These are phyloP conservation scores for Colletotrichum zoysiae DNA, from an alignment of 2,329 filamentous ascomycete species.

Conservation along the genomic window DNA sequence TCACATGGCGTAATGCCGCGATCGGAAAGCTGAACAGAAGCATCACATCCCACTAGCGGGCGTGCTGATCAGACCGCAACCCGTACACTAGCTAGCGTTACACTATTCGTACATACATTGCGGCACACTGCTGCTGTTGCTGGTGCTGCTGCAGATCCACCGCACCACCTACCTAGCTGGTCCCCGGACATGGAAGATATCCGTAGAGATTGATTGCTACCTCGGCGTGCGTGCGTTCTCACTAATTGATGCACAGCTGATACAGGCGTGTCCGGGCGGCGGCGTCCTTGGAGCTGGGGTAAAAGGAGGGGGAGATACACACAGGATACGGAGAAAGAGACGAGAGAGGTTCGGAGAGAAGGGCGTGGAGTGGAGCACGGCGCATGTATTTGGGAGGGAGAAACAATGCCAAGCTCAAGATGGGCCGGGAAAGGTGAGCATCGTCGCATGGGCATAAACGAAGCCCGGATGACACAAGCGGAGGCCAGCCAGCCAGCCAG, in stretches of 20 bases:
- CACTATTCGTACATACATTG: not conserved
- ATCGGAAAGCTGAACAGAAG: constrained; percentile 21
- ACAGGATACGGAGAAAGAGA: not conserved
- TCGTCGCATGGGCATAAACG: not conserved
- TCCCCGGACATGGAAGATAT: constrained; percentile 2
- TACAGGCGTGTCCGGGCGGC: not conserved
- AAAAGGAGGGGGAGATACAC: not conserved
- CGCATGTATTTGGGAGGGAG: not conserved
- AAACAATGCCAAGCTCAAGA: constrained; percentile 25
- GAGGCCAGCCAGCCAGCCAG: constrained; percentile 2
- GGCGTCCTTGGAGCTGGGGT: constrained; percentile 16
- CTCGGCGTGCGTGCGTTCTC: not conserved
- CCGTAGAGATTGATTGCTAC: constrained; percentile 5
- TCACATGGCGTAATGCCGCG: constrained; percentile 26
- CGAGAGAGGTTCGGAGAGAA: not conserved
- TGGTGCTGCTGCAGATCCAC: constrained; percentile 15
- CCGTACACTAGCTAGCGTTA: not conserved
- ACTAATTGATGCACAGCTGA: not conserved
- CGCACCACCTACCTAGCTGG: not conserved
- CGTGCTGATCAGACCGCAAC: constrained; percentile 15
- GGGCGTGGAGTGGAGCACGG: constrained; percentile 17
- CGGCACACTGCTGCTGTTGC: not conserved
- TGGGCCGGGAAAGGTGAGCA: constrained; percentile 8
- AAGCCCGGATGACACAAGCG: constrained; percentile 7
- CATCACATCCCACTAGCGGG: constrained; percentile 8